Conservation (phyloP, 2,329 filamentous ascomycete genomes). For the Waltergamsia citrina region DNA sequence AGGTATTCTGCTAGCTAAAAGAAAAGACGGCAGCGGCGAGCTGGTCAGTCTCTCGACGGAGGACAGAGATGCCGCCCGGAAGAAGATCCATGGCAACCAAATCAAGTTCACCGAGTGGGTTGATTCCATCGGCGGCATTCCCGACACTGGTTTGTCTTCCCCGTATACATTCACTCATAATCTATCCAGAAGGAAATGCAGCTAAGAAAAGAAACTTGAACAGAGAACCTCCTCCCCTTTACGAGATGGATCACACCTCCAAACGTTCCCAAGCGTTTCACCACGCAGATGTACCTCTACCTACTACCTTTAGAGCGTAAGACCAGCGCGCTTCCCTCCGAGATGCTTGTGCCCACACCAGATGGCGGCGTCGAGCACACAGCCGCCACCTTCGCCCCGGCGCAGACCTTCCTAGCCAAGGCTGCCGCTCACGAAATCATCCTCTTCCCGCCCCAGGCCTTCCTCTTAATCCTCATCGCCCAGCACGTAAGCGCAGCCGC, state of each 20-base stretch:
- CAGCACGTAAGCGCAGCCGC: constrained; percentile 34
- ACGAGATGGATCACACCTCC: constrained; percentile 86
- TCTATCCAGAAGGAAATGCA: too few species aligned
- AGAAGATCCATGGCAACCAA: constrained; percentile 56
- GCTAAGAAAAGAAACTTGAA: too few species aligned
- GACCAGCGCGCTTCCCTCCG: constrained; percentile 24
- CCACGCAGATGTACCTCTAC: constrained; percentile 96
- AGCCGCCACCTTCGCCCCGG: constrained; percentile 67
- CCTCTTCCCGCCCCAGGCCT: constrained; percentile 84
- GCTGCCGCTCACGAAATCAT: constrained; percentile 61
- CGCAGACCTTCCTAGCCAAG: constrained; percentile 57
- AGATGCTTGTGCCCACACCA: constrained; percentile 57
- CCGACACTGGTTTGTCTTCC: constrained; percentile 55
- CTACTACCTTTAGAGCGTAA: constrained; percentile 54
- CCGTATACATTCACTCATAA: too few species aligned
- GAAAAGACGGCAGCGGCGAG: constrained; percentile 36
- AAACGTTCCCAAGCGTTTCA: constrained; percentile 67
- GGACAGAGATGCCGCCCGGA: constrained; percentile 56
- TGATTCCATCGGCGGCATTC: constrained; percentile 40
- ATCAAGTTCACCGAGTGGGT: constrained; percentile 61
- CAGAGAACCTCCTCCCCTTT: constrained; percentile 65
- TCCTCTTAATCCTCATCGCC: constrained; percentile 53
- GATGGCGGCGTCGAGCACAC: constrained; percentile 61
- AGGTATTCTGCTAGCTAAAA: constrained; percentile 67
- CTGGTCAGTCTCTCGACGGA: constrained; percentile 52